A percentile compares a stretch with the other conserved stretches of the same genome.
Conservation (phyloP, 345 rosid genomes). For the Lenwebbia sp. region DNA sequence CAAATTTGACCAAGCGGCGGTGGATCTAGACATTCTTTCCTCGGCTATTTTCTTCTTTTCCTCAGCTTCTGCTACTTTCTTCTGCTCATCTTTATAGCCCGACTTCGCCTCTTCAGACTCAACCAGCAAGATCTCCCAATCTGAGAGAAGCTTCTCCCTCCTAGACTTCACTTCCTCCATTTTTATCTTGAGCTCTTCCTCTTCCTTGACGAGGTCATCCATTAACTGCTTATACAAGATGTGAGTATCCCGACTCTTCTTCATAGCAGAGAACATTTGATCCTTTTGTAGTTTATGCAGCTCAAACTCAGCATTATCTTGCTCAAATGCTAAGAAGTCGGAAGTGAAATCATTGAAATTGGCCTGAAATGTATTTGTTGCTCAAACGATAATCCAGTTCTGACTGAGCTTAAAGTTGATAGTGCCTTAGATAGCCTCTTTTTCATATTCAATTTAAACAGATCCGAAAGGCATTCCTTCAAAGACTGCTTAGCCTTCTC, state of each 20-base stretch:
- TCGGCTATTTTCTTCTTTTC: not conserved
- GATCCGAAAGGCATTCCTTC: not conserved
- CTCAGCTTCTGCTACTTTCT: not conserved
- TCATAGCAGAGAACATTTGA: not conserved
- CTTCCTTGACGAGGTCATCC: not conserved
- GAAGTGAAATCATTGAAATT: not conserved
- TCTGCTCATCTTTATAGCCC: not conserved
- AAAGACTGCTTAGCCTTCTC: not conserved
- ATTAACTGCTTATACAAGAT: not conserved
- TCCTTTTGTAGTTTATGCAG: not conserved
- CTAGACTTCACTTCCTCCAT: not conserved
- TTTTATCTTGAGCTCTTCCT: not conserved
- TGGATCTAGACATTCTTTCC: not conserved
- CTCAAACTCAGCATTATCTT: not conserved
- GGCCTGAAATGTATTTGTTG: not conserved
- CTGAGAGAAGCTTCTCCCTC: not conserved
- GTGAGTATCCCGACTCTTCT: not conserved
- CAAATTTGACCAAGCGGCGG: constrained; percentile 1
- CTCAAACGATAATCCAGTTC: not conserved
- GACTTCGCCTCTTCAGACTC: not conserved
- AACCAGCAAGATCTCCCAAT: not conserved
- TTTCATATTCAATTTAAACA: not conserved
- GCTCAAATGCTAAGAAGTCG: not conserved
- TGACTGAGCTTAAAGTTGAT: not conserved
- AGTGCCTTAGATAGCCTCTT: not conserved